Base-by-base conservation (phyloP, 805 yeast genomes). In the Zygosaccharomyces bailii region DNA sequence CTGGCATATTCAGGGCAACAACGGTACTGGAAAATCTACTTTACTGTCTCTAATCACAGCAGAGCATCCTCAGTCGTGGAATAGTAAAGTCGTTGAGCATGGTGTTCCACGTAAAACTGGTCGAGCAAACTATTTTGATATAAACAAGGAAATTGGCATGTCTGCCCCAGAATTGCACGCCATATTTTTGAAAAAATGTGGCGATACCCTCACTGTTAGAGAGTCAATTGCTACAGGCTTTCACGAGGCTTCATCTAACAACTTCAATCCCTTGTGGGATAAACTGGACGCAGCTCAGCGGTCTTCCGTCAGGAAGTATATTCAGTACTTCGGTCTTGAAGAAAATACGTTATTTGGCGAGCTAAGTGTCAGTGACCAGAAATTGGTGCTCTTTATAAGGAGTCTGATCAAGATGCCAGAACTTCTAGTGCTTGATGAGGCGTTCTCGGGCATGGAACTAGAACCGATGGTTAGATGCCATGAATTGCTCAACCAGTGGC, bases 11-110 rank as follows among this genome's bases (percentile, higher is more conserved):
- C 70, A 84, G 45, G 99, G 99, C 2, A 78, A 80, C 46, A 91
- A 93, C 53, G 99, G 99, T 1, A 76, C 95, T 0, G 99, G 99
- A 0, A 91, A 91, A 62, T 86, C 96, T 1, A 93, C 99, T 0
- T 66, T 91, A 18, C 65, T 93, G 11, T 79, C 97, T 2, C 63
- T 93, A 36, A 72, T 91, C 21, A 89, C 96, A 0, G 89, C 96
- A 3, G 99, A 91, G 56, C 99, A 91, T 61, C 99, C 99, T 1
- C 96, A 91, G 65, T 82, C 96, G 1, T 91, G 98, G 98, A 82
- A 79, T 53, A 74, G 79, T 4, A 78, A 75, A 17, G 73, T 93
- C 17, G 69, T 88, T 36, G 74, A 84, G 53, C 88, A 89, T 0
- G 73, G 73, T 24, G 33, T 36, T 7, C 76, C 80, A 6, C 74